Base-by-base conservation (phyloP, 768 basidiomycete genomes). In the Leccinum broughii region DNA sequence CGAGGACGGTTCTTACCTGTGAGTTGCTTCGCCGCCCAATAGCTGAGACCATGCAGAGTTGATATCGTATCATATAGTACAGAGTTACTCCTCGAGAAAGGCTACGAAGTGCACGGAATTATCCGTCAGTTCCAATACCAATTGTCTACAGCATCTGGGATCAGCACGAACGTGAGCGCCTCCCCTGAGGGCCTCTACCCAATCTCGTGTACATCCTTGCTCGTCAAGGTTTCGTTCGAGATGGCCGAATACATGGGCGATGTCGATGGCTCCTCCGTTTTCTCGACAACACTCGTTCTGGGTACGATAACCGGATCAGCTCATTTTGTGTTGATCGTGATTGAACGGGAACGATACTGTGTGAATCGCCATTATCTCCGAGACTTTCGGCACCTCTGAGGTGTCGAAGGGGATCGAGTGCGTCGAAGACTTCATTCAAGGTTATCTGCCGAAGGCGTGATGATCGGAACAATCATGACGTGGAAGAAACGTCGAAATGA, bases 221-320 rank as follows among this genome's bases (percentile, higher is more conserved):
- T 3, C 88, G 28, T 30, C 28, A 30, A 30, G 28, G 28, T 30
- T 8, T 30, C 28, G 24, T 98, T 98, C 75, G 96, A 98, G 76
- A 96, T 98, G 93, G 93, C 96, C 26, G 95, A 98, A 77, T 98
- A 98, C 79, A 98, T 95, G 0, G 95, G 92, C 57, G 96, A 98
- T 70, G 95, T 98, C 54, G 95, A 98, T 68, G 95, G 89, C 8
- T 82, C 7, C 85, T 98, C 51, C 92, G 95, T 67, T 84, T 98
- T 60, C 88, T 98, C 61, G 95, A 98, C 69, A 95, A 96, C 58
- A 88, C 98, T 75, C 9, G 32, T 10, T 57, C 49, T 26, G 72
- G 62, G 60, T 78, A 77, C 2, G 78, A 75, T 53, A 88, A 75
- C 7, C 74, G 73, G 64, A 85, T 73, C 9, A 79, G 75, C 57